phyloP scores from a whole-genome alignment of 2,329 filamentous ascomycete genomes.

The Trichoderma simmonsii region DNA sequence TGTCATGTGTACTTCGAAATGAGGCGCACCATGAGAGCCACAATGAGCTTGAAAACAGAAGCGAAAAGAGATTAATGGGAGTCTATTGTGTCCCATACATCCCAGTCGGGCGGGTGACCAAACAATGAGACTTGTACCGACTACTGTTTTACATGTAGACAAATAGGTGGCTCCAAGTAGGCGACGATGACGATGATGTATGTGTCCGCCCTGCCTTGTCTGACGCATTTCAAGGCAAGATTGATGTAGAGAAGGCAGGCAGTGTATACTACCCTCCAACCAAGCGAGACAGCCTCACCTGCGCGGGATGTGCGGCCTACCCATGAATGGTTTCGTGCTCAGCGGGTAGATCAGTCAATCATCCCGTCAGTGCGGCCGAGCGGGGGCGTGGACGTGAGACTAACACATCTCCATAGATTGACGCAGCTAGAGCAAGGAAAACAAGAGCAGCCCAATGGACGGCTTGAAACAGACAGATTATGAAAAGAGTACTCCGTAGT shows the following conservation, averaged over 20 bases:
- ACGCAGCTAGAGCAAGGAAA: background rate
- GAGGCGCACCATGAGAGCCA: background rate
- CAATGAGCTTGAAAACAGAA: background rate
- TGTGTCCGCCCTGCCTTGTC: background rate
- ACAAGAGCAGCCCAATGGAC: background rate
- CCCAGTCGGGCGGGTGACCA: background rate
- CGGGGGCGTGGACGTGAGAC: background rate
- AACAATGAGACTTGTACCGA: background rate
- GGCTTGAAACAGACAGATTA: background rate
- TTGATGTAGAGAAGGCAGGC: background rate
- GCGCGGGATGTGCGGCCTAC: background rate
- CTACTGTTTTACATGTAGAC: background rate
- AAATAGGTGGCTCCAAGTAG: background rate
- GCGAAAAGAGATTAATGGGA: background rate
- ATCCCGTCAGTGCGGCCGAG: background rate
- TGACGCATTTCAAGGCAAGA: background rate
- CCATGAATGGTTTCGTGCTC: background rate
- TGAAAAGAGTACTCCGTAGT: background rate
- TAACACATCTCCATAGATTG: background rate
- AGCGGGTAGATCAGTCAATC: slow-evolving; percentile 19
- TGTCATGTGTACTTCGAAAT: background rate
- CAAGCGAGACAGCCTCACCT: slow-evolving; percentile 2
- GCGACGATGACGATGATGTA: background rate
- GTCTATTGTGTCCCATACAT: background rate
- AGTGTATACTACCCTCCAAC: background rate